Conservation (phyloP, 2,329 filamentous ascomycete species). For the Pestalotiopsis sp. region DNA sequence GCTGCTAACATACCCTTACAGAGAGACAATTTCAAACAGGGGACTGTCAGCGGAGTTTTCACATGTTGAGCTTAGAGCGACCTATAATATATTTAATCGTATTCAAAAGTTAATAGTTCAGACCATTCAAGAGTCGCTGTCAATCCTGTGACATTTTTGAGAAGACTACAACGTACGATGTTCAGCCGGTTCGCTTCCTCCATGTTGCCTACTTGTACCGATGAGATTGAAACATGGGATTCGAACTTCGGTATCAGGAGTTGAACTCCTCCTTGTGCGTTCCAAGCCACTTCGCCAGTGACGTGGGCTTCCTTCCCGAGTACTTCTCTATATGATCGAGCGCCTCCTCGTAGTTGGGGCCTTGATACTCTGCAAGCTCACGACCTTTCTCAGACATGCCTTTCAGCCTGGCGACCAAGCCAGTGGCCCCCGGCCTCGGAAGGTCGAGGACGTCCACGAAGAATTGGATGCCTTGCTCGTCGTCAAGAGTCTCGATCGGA, state of each 20-base stretch:
- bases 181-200: too few species aligned
- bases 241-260: background rate
- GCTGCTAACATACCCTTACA: background rate
- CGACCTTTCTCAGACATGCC: background rate
- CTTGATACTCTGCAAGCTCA: background rate
- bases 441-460: background rate
- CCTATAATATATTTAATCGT: too few species aligned
- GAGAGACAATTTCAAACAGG: slow-evolving; percentile 5
- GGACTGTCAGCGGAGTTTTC: slow-evolving; percentile 3
- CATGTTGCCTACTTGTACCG: too few species aligned
- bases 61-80: background rate
- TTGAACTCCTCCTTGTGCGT: background rate
- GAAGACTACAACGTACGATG: too few species aligned
- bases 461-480: background rate
- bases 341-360: background rate
- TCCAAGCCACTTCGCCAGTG: background rate
- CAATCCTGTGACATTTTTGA: too few species aligned
- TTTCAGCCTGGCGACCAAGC: background rate
- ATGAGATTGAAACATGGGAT: too few species aligned
- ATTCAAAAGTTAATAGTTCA: too few species aligned
- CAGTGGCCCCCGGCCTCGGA: background rate
- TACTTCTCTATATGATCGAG: background rate
- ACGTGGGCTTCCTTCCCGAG: background rate
- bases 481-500: background rate
- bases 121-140: too few species aligned